Conservation (phyloP, 1,284 basidiomycete genomes). For the Flammula alnicola region DNA sequence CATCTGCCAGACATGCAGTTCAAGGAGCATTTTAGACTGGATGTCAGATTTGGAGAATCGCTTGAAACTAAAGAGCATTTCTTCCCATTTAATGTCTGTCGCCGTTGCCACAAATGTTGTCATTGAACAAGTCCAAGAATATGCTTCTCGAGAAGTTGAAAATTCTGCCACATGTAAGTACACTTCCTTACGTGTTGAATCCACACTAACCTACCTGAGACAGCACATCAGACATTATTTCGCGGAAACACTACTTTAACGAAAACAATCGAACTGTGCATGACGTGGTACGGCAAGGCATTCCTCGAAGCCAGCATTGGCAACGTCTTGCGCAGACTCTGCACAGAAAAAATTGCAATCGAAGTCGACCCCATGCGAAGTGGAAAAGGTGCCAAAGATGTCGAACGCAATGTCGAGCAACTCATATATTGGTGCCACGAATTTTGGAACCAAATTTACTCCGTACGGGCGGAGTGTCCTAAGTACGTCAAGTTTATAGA, state of each 20-base stretch:
- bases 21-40: slow-evolving; percentile 75
- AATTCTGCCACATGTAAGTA: slow-evolving; percentile 62
- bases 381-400: slow-evolving; percentile 59
- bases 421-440: slow-evolving; percentile 77
- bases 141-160: slow-evolving; percentile 70
- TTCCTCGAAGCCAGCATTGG: slow-evolving; percentile 84
- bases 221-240: slow-evolving; percentile 72
- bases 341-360: slow-evolving; percentile 71
- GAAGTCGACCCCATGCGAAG: slow-evolving; percentile 78
- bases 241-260: slow-evolving; percentile 83
- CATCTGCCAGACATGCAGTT: slow-evolving; percentile 56
- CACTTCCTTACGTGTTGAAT: neutral
- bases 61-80: slow-evolving; percentile 64
- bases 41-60: slow-evolving; percentile 71
- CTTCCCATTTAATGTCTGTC: slow-evolving; percentile 65
- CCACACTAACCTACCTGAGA: slow-evolving; percentile 11
- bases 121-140: slow-evolving; percentile 67
- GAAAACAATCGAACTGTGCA: slow-evolving; percentile 79
- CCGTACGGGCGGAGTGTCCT: slow-evolving; percentile 73
- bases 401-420: slow-evolving; percentile 71
- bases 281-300: slow-evolving; percentile 73
- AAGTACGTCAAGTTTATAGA: slow-evolving; percentile 53
- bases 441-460: slow-evolving; percentile 81
- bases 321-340: slow-evolving; percentile 65
- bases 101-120: slow-evolving; percentile 67